These are phyloP conservation scores for Geoglossum glabrum DNA, from an alignment of 495 filamentous ascomycete genomes.

Conservation along the genomic window DNA sequence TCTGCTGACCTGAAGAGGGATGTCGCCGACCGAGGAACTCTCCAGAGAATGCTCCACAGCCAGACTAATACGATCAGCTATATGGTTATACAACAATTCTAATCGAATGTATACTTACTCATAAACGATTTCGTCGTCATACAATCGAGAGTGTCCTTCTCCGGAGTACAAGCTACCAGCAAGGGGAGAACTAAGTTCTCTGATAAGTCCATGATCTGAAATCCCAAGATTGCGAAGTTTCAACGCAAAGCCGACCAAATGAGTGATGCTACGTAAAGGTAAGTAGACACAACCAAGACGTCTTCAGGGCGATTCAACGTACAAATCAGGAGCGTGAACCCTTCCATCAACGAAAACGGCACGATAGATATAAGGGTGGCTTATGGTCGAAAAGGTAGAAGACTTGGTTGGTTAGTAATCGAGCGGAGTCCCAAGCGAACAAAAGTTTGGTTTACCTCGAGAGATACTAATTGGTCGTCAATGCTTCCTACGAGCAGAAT, in stretches of 20 bases:
- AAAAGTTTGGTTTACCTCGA: slow-evolving; percentile 38
- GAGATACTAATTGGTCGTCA: slow-evolving; percentile 85
- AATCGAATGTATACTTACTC: slow-evolving; percentile 30
- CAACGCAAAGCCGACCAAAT: slow-evolving; percentile 79
- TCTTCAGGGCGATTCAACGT: slow-evolving; percentile 11
- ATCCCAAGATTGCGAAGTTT: slow-evolving; percentile 87
- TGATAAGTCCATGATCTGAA: slow-evolving; percentile 78
- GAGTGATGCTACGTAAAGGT: slow-evolving; percentile 40
- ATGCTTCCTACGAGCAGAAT: slow-evolving; percentile 80
- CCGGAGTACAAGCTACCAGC: slow-evolving; percentile 82
- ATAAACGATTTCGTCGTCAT: slow-evolving; percentile 81
- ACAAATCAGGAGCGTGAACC: slow-evolving; percentile 85
- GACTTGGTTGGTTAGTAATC: slow-evolving; percentile 31
- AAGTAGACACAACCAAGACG: slow-evolving; percentile 4
- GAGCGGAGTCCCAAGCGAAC: neutral
- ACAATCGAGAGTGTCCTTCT: slow-evolving; percentile 83
- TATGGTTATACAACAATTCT: neutral
- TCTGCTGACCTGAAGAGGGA: slow-evolving; percentile 30
- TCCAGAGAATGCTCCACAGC: slow-evolving; percentile 73
- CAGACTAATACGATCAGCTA: slow-evolving; percentile 23
- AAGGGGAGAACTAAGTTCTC: slow-evolving; percentile 71
- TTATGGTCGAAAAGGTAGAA: slow-evolving; percentile 59
- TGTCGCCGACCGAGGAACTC: slow-evolving; percentile 42
- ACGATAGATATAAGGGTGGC: slow-evolving; percentile 81
- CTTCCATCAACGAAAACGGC: slow-evolving; percentile 89